phyloP scores from a whole-genome alignment of 371 early-diverging fungal species.

The Nematocida major region DNA sequence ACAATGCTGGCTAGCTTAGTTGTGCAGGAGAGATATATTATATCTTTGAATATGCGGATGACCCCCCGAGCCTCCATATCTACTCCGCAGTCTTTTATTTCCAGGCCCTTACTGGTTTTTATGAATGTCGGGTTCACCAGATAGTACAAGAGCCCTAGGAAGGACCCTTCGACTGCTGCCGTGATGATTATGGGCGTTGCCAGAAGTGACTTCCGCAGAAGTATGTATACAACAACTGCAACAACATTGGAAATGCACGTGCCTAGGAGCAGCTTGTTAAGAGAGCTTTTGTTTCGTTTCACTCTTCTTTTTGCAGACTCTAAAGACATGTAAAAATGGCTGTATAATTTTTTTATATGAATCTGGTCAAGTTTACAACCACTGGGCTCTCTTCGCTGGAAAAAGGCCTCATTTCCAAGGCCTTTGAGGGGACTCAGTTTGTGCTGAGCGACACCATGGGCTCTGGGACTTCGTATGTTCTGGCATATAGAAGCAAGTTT shows the following conservation, averaged over 20 bases:
- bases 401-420: conserved; percentile 15
- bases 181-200: neutral
- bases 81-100: conserved; percentile 18
- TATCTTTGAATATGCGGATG: conserved; percentile 15
- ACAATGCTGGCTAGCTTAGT: neutral
- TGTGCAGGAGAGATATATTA: neutral
- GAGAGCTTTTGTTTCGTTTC: neutral
- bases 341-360: conserved; percentile 39
- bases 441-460: conserved; percentile 45
- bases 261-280: neutral
- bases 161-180: neutral
- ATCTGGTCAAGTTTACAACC: conserved; percentile 34
- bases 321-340: conserved; percentile 2
- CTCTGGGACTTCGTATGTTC: conserved; percentile 53
- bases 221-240: neutral
- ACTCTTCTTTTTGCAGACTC: conserved; percentile 41
- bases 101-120: neutral
- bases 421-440: conserved; percentile 9
- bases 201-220: neutral
- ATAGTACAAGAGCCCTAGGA: neutral
- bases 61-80: conserved; percentile 11
- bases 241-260: neutral
- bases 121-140: neutral
- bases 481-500: conserved; percentile 56
- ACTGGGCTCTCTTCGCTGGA: conserved; percentile 36